Percentiles rank a stretch among this genome's conserved stretches.
These are phyloP conservation scores for Solanum stenotomum DNA, from an alignment of 257 asterid genomes.

Conservation along the genomic window DNA sequence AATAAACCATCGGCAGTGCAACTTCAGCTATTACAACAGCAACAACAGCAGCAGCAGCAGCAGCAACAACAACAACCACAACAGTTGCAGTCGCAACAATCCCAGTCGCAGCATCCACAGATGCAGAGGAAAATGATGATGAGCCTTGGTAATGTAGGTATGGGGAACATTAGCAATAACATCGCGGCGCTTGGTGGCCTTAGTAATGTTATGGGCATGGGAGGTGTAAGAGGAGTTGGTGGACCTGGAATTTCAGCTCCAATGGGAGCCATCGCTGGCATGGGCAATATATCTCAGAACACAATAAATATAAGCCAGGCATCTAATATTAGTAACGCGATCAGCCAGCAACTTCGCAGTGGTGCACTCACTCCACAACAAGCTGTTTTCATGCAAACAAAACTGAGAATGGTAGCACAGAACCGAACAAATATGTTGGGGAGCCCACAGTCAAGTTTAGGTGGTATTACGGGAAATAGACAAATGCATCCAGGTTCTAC, in stretches of 20 bases:
- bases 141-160: conserved; percentile 59
- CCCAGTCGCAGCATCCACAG: conserved; percentile 33
- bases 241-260: conserved; percentile 67
- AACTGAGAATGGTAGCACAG: conserved; percentile 38
- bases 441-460: conserved; percentile 38
- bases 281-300: conserved; percentile 57
- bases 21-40: conserved; percentile 62
- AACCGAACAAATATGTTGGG: conserved; percentile 46
- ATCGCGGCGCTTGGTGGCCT: conserved; percentile 74
- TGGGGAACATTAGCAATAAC: conserved; percentile 61
- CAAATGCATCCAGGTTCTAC: conserved; percentile 61
- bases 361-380: conserved; percentile 42
- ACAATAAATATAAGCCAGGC: conserved; percentile 49
- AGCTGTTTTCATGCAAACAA: conserved; percentile 21
- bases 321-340: conserved; percentile 41
- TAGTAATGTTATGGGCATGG: conserved; percentile 62
- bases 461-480: conserved; percentile 58
- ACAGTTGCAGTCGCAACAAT: conserved; percentile 37
- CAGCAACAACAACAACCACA: conserved; percentile 38
- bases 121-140: conserved; percentile 77
- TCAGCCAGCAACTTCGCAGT: conserved; percentile 31
- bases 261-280: conserved; percentile 53
- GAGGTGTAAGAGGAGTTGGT: conserved; percentile 65
- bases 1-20: conserved; percentile 47
- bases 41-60: conserved; percentile 25